Evolutionary conservation across 495 filamentous ascomycete species (phyloP).

Genomic region (Podospora fimiseda): DNA sequence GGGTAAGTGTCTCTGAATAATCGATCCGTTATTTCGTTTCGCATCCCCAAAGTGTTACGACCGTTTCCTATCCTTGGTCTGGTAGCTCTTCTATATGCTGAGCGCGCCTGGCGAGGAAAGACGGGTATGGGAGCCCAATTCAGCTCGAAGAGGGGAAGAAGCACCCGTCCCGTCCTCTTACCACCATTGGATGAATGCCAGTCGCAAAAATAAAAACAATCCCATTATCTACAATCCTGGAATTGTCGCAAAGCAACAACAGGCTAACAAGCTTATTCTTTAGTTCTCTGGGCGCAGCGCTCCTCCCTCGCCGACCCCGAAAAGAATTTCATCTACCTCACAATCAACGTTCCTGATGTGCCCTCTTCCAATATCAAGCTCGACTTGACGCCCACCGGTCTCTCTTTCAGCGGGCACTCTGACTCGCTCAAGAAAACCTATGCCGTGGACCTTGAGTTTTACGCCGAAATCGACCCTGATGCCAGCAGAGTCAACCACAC

Average conservation of each 20-base stretch:
- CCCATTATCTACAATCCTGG: not conserved
- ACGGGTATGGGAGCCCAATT: too few species aligned
- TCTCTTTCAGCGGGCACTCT: conserved; percentile 76
- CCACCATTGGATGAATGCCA: too few species aligned
- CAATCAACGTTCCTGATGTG: conserved; percentile 80
- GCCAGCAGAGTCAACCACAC: conserved; percentile 79
- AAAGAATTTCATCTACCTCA: conserved; percentile 91
- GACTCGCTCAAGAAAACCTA: conserved; percentile 76
- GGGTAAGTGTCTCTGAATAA: conserved; percentile 14
- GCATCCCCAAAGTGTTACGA: not conserved
- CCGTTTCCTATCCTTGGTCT: not conserved
- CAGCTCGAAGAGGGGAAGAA: too few species aligned
- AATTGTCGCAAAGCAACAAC: not conserved
- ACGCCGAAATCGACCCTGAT: conserved; percentile 78
- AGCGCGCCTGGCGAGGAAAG: not conserved
- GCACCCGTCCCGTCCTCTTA: too few species aligned
- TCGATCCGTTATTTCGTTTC: not conserved
- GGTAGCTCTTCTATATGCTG: too few species aligned
- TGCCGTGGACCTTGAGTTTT: conserved; percentile 82
- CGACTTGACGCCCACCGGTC: conserved; percentile 66
- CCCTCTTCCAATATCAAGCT: conserved; percentile 61
- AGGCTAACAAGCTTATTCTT: not conserved
- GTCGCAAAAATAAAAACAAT: too few species aligned
- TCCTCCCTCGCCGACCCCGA: conserved; percentile 69
- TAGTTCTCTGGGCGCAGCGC: conserved; percentile 97